Conservation (phyloP, 306 rosid species). For the Trifolium repens region DNA sequence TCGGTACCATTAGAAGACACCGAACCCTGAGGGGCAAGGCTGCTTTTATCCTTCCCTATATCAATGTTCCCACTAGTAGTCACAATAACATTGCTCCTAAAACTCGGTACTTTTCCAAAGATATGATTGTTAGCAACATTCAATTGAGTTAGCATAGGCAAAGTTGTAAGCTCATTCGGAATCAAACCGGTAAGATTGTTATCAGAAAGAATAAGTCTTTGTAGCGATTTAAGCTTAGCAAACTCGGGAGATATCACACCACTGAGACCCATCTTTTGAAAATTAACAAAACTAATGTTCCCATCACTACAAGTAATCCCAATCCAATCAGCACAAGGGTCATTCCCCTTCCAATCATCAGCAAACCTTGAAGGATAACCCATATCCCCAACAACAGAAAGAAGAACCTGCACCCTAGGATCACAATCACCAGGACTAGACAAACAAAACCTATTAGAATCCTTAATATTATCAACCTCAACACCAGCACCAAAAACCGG, state of each 20-base stretch:
- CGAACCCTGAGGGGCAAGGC: constrained; percentile 38
- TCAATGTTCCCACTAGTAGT: constrained; percentile 62
- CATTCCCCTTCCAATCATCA: constrained; percentile 75
- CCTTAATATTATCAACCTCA: constrained; percentile 63
- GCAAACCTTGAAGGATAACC: constrained; percentile 77
- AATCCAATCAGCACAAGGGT: constrained; percentile 77
- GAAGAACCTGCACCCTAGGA: constrained; percentile 57
- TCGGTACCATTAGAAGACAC: constrained; percentile 33
- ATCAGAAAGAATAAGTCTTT: constrained; percentile 66
- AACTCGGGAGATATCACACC: constrained; percentile 72
- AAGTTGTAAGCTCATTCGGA: constrained; percentile 63
- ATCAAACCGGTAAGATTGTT: constrained; percentile 73
- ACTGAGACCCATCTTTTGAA: constrained; percentile 76
- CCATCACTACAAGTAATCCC: constrained; percentile 71
- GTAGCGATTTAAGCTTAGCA: constrained; percentile 59
- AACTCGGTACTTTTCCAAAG: constrained; percentile 67
- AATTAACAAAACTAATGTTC: constrained; percentile 65
- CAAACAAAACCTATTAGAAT: constrained; percentile 73
- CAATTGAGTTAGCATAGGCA: constrained; percentile 61
- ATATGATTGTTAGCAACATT: constrained; percentile 72
- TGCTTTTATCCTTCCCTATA: constrained; percentile 62
- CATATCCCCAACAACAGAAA: constrained; percentile 57
- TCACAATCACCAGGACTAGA: constrained; percentile 67
- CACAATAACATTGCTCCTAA: constrained; percentile 59
- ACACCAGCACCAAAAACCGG: constrained; percentile 63